Conservation (phyloP, 768 basidiomycete genomes). For the Auriscalpium vulgare region DNA sequence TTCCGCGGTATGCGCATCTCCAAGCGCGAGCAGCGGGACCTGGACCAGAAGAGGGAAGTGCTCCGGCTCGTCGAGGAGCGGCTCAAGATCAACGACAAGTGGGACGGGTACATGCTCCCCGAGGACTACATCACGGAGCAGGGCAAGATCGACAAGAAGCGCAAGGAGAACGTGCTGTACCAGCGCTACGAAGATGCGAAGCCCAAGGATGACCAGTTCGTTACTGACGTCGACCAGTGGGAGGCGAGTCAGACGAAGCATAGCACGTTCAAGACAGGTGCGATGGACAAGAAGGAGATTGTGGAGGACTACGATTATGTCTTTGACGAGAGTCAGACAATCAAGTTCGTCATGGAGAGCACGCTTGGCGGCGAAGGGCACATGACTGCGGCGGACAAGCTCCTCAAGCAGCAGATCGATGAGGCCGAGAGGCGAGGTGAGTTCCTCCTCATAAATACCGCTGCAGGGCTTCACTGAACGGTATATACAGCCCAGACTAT, state of each 20-base stretch:
- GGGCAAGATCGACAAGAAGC: conserved; percentile 96
- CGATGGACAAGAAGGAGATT: conserved; percentile 78
- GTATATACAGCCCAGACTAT: conserved; percentile 63
- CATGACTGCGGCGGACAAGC: conserved; percentile 78
- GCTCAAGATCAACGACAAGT: conserved; percentile 89
- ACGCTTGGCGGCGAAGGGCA: conserved; percentile 57
- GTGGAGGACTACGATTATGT: conserved; percentile 94
- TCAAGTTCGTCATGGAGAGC: conserved; percentile 85
- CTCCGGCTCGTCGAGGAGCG: conserved; percentile 89
- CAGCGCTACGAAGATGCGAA: conserved; percentile 92
- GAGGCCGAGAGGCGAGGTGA: conserved; percentile 87
- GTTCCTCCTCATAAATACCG: conserved; percentile 1
- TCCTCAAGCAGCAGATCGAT: conserved; percentile 82
- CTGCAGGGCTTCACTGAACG: conserved; percentile 1
- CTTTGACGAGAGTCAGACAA: conserved; percentile 96
- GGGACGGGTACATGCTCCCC: conserved; percentile 92
- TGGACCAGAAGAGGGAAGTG: conserved; percentile 89
- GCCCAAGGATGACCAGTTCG: conserved; percentile 87
- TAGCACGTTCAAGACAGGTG: conserved; percentile 85
- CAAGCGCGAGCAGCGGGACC: conserved; percentile 69
- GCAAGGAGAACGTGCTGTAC: conserved; percentile 87
- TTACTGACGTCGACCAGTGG: conserved; percentile 97
- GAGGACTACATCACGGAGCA: conserved; percentile 99
- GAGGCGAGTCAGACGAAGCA: conserved; percentile 86
- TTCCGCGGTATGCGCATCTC: conserved; percentile 90